These are phyloP conservation scores for Boehmeria nivea DNA, from an alignment of 306 rosid species.

Conservation along the genomic window DNA sequence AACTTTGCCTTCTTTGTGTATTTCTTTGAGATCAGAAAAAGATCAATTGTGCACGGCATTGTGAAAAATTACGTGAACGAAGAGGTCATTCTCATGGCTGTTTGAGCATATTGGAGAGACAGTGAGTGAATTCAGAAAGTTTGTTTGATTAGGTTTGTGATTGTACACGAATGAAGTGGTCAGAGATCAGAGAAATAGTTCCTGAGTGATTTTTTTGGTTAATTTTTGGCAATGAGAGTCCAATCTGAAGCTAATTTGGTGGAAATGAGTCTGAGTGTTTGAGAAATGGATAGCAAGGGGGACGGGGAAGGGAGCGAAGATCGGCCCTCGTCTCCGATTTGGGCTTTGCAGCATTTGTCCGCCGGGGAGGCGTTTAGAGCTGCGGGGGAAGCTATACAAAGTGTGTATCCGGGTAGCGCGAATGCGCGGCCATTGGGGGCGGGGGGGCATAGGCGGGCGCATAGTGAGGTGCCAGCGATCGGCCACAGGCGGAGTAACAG, in stretches of 20 bases:
- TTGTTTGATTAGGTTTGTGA: slow-evolving; percentile 13
- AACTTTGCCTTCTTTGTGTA: no score
- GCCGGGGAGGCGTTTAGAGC: slow-evolving; percentile 63
- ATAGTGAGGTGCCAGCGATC: slow-evolving; percentile 45
- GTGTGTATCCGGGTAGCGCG: slow-evolving; percentile 38
- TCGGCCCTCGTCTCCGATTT: slow-evolving; percentile 34
- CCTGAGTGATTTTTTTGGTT: no score
- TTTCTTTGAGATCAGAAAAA: slow-evolving; percentile 34
- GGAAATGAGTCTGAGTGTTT: slow-evolving; percentile 35
- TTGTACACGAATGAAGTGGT: slow-evolving; percentile 14
- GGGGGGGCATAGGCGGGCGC: slow-evolving; percentile 50
- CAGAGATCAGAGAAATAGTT: neutral
- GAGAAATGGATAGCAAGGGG: slow-evolving; percentile 59
- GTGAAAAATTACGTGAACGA: slow-evolving; percentile 12
- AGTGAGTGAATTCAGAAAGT: slow-evolving; percentile 5
- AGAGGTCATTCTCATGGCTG: slow-evolving; percentile 25
- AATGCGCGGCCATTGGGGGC: slow-evolving; percentile 28
- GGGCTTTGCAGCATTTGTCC: slow-evolving; percentile 58
- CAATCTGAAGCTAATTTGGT: slow-evolving; percentile 1
- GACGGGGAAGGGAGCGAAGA: slow-evolving; percentile 43
- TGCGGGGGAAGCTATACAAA: slow-evolving; percentile 56
- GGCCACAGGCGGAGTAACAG: slow-evolving; percentile 43
- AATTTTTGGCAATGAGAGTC: slow-evolving; percentile 25
- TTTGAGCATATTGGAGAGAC: slow-evolving; percentile 21
- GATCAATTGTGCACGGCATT: neutral